Base-by-base conservation (phyloP, 1,139 yeast genomes). In the Suhomyces taliae region DNA sequence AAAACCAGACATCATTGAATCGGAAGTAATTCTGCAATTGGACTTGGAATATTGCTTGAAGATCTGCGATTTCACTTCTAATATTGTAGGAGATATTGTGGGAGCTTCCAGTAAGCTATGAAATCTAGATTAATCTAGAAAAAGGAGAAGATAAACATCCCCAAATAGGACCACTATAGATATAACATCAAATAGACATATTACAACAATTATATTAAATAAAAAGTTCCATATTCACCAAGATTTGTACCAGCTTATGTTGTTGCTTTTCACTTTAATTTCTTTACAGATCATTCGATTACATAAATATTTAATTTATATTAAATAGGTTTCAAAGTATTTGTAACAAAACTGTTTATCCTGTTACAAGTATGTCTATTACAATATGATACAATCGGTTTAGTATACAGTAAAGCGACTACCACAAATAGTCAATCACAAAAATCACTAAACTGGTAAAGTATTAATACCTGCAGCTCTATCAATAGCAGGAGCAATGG, bases 401-500 rank as follows among this genome's bases (percentile, higher is more conserved):
- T 19, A 19, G 24, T 19, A 19, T 19, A 19, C 24, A 19, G 38
- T 32, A 6, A 14, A 14, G 26, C 2, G n/a, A 19, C 27, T n/a
- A 38, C 42, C 46, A 24, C 24, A 3, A 43, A 39, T 43, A 27
- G n/a, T 27, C 33, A 12, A 7, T 12, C 10, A 14, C 10, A 11
- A 5, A 19, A 29, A 27, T 26, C 19, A 14, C 32, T 56, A 72
- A 26, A 72, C 75, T 10, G 80, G 79, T 48, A 75, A 70, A 14
- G 76, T 69, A 53, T 72, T 72, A 42, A 74, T 62, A 24, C 80
- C 79, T 2, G 80, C 79, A 37, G 73, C 60, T 53, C 77, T 66
- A 58, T 75, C 78, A 45, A 75, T 69, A 34, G 76, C 80, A 14
- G 98, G 98, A 1, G 97, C 97, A 40, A 93, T 68, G 12, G 72